Evolutionary conservation across 192 early-diverging fungal genomes (phyloP), one percentile per base, ranked within the genome.

Genomic region (Jimgerdemannia flammicorona): DNA sequence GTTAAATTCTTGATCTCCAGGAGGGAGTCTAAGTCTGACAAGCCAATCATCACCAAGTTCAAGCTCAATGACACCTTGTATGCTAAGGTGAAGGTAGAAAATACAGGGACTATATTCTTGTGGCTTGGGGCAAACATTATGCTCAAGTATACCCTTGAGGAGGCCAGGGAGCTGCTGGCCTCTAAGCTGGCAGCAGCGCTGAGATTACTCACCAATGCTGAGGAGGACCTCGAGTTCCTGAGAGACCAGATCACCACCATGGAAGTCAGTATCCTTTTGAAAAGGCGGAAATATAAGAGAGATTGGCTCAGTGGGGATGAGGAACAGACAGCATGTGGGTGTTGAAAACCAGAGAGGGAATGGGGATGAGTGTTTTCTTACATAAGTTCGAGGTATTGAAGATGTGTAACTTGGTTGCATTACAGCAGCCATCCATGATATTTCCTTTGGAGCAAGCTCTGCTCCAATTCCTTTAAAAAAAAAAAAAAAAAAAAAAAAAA

Each of bases 111-210:
- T 4, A 96, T 99, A 29, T 93, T 93, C 79, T 86, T 99, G 73
- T 99, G 97, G 97, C 90, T 99, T 19, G 97, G 97, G 4, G 94
- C 96, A 3, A 99, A 99, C 79, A 95, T 98, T 14, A 99, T 99
- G 97, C 86, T 99, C 59, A 94, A 99, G 80, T 99, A 99, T 80
- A 85, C 90, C 4, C 88, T 92, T n/a, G 91, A 89, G 42, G 97
- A 99, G 77, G 96, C 97, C 18, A 79, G 87, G 65, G 87, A 90
- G 29, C 86, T 99, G 40, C 85, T 99, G 17, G 74, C 83, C 19
- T 84, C 86, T 64, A 99, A 99, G 75, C 85, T 96, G 18, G 77
- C 49, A 0, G 91, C 89, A 43, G 96, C 96, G 40, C 84, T 90
- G 68, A 87, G 71, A n/a, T 88, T 87, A 54, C 81, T 96, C 68